Conservation (phyloP, 2,329 filamentous ascomycete species). For the Aspergillus sp. region DNA sequence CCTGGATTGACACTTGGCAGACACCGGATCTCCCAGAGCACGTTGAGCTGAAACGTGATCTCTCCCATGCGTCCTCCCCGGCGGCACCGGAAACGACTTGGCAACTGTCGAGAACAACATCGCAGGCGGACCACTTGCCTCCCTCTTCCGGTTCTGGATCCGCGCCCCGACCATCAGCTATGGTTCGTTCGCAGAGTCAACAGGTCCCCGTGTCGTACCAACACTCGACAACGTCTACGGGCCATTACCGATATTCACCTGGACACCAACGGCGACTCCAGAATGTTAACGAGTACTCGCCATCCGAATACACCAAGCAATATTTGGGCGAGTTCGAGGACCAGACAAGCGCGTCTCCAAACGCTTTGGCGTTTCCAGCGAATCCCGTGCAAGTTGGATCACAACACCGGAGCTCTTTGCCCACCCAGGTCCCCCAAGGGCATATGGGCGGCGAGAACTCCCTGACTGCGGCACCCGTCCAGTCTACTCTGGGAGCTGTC, state of each 20-base stretch:
- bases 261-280: constrained; percentile 30
- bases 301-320: constrained; percentile 42
- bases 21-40: constrained; percentile 38
- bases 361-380: constrained; percentile 25
- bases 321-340: constrained; percentile 32
- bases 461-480: constrained; percentile 27
- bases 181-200: constrained; percentile 41
- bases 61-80: constrained; percentile 32
- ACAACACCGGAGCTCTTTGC: constrained; percentile 16
- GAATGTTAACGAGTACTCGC: constrained; percentile 44
- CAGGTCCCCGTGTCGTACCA: constrained; percentile 35
- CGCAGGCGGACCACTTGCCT: constrained; percentile 24
- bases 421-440: constrained; percentile 25
- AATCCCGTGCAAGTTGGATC: constrained; percentile 26
- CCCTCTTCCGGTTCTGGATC: constrained; percentile 26
- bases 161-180: constrained; percentile 32
- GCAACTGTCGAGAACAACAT: constrained; percentile 27
- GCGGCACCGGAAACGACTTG: constrained; percentile 23
- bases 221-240: constrained; percentile 24
- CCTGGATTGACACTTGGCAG: constrained; percentile 45
- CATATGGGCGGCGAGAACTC: constrained; percentile 10
- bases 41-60: constrained; percentile 31
- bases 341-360: constrained; percentile 21
- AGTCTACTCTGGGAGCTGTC: constrained; percentile 29
- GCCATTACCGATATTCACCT: constrained; percentile 32